Evolutionary conservation across 352 stramenopile genomes (phyloP).

Genomic region (Phytophthora cactorum): DNA sequence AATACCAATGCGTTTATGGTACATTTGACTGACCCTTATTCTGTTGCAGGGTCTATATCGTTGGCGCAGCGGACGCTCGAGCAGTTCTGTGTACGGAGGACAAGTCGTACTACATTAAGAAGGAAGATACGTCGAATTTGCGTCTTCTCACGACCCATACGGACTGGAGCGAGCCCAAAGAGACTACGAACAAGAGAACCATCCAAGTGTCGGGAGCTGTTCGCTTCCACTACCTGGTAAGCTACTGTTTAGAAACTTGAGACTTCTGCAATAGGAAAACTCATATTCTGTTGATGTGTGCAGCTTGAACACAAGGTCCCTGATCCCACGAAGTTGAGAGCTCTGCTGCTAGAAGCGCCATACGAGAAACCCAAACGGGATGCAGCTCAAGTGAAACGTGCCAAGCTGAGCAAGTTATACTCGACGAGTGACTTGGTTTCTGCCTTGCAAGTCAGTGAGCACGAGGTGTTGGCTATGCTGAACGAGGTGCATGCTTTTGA

Average conservation of each 20-base stretch:
- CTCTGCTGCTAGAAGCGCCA: constrained; percentile 69
- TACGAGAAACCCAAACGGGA: constrained; percentile 47
- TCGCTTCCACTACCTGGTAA: constrained; percentile 73
- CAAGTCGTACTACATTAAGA: constrained; percentile 77
- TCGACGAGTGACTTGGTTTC: constrained; percentile 67
- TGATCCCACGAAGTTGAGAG: constrained; percentile 61
- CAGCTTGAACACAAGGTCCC: constrained; percentile 72
- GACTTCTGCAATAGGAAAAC: neutral
- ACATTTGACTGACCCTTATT: constrained; percentile 1
- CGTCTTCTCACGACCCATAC: constrained; percentile 69
- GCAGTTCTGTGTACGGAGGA: constrained; percentile 76
- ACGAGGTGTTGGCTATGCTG: constrained; percentile 69
- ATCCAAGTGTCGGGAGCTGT: constrained; percentile 66
- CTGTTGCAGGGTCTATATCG: constrained; percentile 60
- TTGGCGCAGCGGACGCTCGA: constrained; percentile 56
- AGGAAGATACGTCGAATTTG: constrained; percentile 86
- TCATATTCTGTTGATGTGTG: neutral
- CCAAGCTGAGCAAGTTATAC: constrained; percentile 65
- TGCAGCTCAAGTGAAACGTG: constrained; percentile 40
- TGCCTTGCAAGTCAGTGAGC: constrained; percentile 66
- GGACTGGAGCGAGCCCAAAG: constrained; percentile 49
- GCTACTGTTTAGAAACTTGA: neutral
- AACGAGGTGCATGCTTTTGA: constrained; percentile 70
- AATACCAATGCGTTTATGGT: constrained; percentile 2
- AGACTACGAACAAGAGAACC: constrained; percentile 21